These are phyloP conservation scores for Gynochthodes officinalis DNA, from an alignment of 257 asterid genomes.

Conservation along the genomic window DNA sequence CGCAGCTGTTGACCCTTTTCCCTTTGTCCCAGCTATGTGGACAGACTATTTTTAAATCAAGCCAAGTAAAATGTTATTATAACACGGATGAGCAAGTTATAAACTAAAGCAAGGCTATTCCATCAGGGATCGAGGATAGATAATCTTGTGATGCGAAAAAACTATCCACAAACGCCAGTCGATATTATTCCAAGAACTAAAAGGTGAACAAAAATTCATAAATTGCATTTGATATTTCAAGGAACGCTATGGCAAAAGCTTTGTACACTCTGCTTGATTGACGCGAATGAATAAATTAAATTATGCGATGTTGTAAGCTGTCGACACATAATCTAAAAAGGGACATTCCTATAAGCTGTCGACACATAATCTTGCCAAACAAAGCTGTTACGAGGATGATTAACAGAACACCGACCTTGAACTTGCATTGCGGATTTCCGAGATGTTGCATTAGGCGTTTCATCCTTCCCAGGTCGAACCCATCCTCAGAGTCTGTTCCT, in stretches of 20 bases:
- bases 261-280: neutral
- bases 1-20: conserved; percentile 95
- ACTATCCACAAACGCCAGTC: neutral
- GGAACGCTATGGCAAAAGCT: neutral
- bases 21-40: conserved; percentile 95
- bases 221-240: neutral
- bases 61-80: neutral
- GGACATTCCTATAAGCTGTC: too few relatives aligned
- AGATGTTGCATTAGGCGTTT: conserved; percentile 57
- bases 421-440: conserved; percentile 78
- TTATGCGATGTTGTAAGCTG: neutral
- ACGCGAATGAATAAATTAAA: neutral
- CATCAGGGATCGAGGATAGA: neutral
- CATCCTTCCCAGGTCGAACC: conserved; percentile 93
- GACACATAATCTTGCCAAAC: neutral
- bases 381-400: neutral
- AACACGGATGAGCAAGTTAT: neutral
- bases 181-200: neutral
- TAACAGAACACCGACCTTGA: conserved; percentile 49
- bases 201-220: neutral
- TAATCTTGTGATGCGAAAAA: neutral
- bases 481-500: conserved; percentile 77
- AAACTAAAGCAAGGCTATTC: neutral
- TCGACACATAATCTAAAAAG: neutral
- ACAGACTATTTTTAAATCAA: conserved; percentile 47